Evolutionary conservation across 495 filamentous ascomycete species (phyloP).

Genomic region (Xylaria castorea): DNA sequence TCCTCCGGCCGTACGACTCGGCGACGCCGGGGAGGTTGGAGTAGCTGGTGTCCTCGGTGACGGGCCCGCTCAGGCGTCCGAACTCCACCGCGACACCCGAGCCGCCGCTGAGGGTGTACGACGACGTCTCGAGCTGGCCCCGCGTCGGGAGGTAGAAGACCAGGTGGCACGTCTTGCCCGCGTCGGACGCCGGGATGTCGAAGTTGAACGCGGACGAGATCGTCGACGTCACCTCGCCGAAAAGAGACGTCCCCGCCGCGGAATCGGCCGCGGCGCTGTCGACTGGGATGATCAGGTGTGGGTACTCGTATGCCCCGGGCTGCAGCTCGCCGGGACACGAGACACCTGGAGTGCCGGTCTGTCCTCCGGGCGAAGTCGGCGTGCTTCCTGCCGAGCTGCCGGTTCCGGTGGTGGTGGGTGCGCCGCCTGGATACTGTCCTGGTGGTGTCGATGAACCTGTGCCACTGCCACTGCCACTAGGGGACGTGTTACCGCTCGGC

Average conservation of each 20-base stretch:
- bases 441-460: background rate
- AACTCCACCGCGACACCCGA: constrained; percentile 65
- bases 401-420: background rate
- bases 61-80: constrained; percentile 50
- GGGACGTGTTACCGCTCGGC: background rate
- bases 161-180: constrained; percentile 66
- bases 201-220: constrained; percentile 73
- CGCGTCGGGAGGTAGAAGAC: constrained; percentile 69
- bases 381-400: constrained; percentile 4
- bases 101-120: constrained; percentile 65
- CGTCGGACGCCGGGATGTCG: constrained; percentile 62
- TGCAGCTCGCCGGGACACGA: constrained; percentile 60
- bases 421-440: background rate
- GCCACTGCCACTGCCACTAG: no score
- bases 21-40: constrained; percentile 55
- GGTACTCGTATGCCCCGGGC: constrained; percentile 62
- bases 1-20: constrained; percentile 53
- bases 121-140: constrained; percentile 59
- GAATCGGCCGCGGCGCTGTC: constrained; percentile 60
- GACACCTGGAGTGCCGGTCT: constrained; percentile 24
- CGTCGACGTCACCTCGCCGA: constrained; percentile 60
- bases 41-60: constrained; percentile 54
- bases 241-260: constrained; percentile 60
- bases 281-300: constrained; percentile 71
- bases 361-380: background rate